These are phyloP conservation scores for Phaffia tasmanica DNA, from an alignment of 768 basidiomycete species.

Conservation along the genomic window DNA sequence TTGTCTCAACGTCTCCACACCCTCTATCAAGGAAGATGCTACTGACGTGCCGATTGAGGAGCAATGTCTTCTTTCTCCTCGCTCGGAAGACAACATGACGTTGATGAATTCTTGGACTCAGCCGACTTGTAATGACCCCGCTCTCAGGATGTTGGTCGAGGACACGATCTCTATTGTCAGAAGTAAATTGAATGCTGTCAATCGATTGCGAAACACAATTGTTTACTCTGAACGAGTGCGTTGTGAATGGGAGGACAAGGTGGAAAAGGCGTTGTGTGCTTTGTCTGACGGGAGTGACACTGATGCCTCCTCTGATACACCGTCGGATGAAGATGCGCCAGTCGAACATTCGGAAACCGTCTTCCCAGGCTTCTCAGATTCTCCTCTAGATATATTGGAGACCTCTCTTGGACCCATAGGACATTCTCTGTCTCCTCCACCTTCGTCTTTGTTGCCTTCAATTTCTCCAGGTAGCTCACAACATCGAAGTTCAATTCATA, in stretches of 20 bases:
- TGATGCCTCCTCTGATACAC: slow-evolving; percentile 2
- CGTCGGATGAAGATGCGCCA: not conserved
- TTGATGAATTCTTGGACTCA: slow-evolving; percentile 76
- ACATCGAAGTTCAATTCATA: no score
- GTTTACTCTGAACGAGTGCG: slow-evolving; percentile 93
- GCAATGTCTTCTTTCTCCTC: slow-evolving; percentile 76
- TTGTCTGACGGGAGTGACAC: slow-evolving; percentile 19
- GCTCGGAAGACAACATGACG: slow-evolving; percentile 75
- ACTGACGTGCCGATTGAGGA: slow-evolving; percentile 82
- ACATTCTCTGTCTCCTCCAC: no score
- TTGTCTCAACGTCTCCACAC: slow-evolving; percentile 70
- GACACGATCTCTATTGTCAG: slow-evolving; percentile 83
- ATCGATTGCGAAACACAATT: slow-evolving; percentile 93
- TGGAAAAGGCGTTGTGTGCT: slow-evolving; percentile 50
- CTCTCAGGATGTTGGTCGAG: slow-evolving; percentile 66
- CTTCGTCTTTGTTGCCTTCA: no score
- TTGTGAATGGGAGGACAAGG: slow-evolving; percentile 89
- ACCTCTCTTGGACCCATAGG: no score
- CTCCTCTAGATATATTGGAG: no score
- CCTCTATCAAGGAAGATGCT: slow-evolving; percentile 73
- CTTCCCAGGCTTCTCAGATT: no score
- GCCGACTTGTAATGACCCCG: slow-evolving; percentile 73
- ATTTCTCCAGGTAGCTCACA: no score
- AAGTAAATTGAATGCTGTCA: slow-evolving; percentile 87
- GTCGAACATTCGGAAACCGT: no score